Conservation (phyloP, 2,329 filamentous ascomycete species). For the Aureobasidium sp. region DNA sequence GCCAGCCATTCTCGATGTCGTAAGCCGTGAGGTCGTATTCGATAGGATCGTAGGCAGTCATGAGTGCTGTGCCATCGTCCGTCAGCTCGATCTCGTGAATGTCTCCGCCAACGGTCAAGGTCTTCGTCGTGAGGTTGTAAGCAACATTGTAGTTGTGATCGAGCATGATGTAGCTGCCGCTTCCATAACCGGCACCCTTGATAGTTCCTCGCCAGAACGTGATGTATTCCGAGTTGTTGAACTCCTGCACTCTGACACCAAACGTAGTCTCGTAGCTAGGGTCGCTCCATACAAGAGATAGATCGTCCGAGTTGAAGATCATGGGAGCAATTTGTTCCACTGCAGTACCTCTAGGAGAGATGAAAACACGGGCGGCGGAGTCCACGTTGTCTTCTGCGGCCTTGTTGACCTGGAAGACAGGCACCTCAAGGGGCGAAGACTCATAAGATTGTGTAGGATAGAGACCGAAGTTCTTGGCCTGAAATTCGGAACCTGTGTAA, state of each 20-base stretch:
- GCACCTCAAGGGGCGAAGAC: conserved; percentile 27
- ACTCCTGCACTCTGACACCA: conserved; percentile 34
- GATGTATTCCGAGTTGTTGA: conserved; percentile 28
- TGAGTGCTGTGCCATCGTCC: conserved; percentile 31
- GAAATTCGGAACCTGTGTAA: conserved; percentile 21
- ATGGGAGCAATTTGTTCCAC: conserved; percentile 20
- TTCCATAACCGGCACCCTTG: conserved; percentile 26
- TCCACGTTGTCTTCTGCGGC: not conserved
- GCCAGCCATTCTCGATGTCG: conserved; percentile 27
- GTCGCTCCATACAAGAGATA: conserved; percentile 23
- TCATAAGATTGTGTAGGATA: conserved; percentile 29
- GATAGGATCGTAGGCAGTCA: conserved; percentile 35
- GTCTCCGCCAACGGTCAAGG: conserved; percentile 30
- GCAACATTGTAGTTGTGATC: conserved; percentile 24
- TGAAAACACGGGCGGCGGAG: conserved; percentile 1
- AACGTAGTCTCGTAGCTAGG: conserved; percentile 32
- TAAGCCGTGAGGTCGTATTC: conserved; percentile 22
- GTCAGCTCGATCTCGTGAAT: conserved; percentile 38
- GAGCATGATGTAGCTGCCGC: conserved; percentile 28
- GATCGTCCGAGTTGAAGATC: conserved; percentile 23
- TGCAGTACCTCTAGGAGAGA: conserved; percentile 12
- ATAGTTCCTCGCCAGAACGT: conserved; percentile 34
- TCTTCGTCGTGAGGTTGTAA: conserved; percentile 23
- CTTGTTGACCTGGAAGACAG: conserved; percentile 17
- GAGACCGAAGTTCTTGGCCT: conserved; percentile 27